Base-by-base conservation (phyloP, 2,329 filamentous ascomycete species). In the Apiospora hydei region DNA sequence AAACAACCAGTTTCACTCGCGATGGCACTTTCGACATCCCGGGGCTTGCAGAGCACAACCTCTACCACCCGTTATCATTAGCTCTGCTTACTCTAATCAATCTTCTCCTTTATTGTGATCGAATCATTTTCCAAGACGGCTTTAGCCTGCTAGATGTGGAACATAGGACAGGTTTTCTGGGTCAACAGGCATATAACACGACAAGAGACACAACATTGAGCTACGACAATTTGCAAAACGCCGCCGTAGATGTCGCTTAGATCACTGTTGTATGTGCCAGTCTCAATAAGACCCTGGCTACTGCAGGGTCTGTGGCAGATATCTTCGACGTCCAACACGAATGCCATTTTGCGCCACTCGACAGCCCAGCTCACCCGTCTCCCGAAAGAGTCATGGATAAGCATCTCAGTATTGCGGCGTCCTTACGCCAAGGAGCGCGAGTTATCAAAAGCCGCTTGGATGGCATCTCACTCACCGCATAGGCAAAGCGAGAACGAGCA, bases 381-480 rank as follows among this genome's bases (percentile, higher is more conserved):
- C 21, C 47, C 10, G 21, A 49, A n/a, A 10, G 21, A 6, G 47
- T 49, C 47, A 49, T 24, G 1, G 10, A 49, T 13, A 5, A 21
- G 21, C 47, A 49, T 49, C 47, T 7, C 47, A 24, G 21, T 24
- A 4, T 49, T 8, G 47, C 47, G 21, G 13, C 47, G 10, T 24
- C 47, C 3, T 49, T 49, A 21, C 47, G 47, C 13, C 47, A 49
- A 24, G 47, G 21, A 24, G 47, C 47, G 4, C 21, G 21, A 3
- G 7, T 49, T 21, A 49, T 24, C 47, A 49, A 24, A 21, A 49
- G 47, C 10, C 2, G 4, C 2, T 4, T 49, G 21, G 47, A 4
- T 13, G 1, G 0, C 21, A 24, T 3, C 1, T 49, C 21, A 1
- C 21, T 49, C 8, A n/a, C 4, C 21, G 2, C 21, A 10, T 21